These are phyloP conservation scores for Triticum monococcum DNA, from an alignment of 176 grass and related monocot genomes.

Conservation along the genomic window DNA sequence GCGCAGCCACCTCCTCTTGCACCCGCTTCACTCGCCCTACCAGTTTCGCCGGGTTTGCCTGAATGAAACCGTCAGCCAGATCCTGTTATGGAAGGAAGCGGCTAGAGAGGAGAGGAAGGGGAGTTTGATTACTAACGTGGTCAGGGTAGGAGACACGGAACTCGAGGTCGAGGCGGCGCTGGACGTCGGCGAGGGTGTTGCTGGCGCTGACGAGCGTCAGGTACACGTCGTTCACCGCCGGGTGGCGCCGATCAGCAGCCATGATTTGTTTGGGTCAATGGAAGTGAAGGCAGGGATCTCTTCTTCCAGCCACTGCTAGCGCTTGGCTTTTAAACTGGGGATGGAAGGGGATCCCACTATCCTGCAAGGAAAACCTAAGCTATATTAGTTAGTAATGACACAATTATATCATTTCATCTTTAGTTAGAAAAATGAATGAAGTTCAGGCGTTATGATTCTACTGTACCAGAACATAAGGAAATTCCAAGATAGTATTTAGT, in stretches of 20 bases:
- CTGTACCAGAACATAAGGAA: not conserved
- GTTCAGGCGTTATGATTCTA: not conserved
- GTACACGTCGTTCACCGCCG: constrained; percentile 57
- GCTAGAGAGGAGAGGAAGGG: not conserved
- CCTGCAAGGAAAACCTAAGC: constrained; percentile 2
- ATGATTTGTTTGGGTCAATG: not conserved
- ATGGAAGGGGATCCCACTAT: not conserved
- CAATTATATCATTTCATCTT: not conserved
- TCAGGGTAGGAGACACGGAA: constrained; percentile 71
- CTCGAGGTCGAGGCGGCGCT: constrained; percentile 66
- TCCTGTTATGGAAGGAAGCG: not conserved
- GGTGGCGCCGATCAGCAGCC: constrained; percentile 38
- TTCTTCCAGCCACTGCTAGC: not conserved
- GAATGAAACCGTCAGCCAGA: not conserved
- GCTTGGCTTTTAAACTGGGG: not conserved
- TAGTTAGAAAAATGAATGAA: not conserved
- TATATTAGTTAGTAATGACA: not conserved
- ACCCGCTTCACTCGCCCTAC: constrained; percentile 75
- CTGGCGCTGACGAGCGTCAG: constrained; percentile 51
- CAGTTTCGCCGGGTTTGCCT: constrained; percentile 78
- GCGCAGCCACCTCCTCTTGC: constrained; percentile 55
- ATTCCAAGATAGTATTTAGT: not conserved
- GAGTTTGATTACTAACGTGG: constrained; percentile 34
- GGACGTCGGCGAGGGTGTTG: constrained; percentile 49
- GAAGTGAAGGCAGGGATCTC: not conserved